A percentile compares a stretch with the other conserved stretches of the same genome.
Conservation (phyloP, 805 yeast species). For the Candida manassasensis region DNA sequence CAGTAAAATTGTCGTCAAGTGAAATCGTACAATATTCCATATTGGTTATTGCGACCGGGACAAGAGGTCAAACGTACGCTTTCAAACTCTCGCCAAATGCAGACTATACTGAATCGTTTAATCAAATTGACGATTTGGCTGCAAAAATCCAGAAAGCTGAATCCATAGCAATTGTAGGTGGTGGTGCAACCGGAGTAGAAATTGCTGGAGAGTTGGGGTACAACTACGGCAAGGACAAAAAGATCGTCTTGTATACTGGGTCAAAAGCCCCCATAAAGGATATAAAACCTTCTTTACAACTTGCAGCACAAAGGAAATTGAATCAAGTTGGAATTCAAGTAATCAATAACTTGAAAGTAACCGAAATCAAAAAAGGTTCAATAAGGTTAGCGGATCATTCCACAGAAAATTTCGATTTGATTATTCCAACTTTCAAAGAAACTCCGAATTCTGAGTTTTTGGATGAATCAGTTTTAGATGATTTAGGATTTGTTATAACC, state of each 20-base stretch:
- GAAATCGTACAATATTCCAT: constrained; percentile 20
- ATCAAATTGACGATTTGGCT: constrained; percentile 14
- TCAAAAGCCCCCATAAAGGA: constrained; percentile 13
- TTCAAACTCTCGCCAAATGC: constrained; percentile 25
- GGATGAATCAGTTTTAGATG: constrained; percentile 18
- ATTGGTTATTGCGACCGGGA: constrained; percentile 33
- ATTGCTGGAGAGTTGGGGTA: constrained; percentile 32
- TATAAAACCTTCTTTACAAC: constrained; percentile 12
- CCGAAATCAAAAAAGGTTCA: constrained; percentile 12
- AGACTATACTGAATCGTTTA: constrained; percentile 12
- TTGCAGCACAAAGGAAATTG: constrained; percentile 14
- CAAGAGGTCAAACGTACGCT: constrained; percentile 16
- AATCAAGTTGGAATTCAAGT: constrained; percentile 17
- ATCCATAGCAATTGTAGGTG: constrained; percentile 33
- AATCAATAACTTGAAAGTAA: constrained; percentile 14
- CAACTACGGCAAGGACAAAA: constrained; percentile 11
- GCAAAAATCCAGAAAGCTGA: constrained; percentile 16
- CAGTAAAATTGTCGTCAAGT: constrained; percentile 14
- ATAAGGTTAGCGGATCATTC: no score
- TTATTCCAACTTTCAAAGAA: constrained; percentile 20
- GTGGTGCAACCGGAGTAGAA: constrained; percentile 37
- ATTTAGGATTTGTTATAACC: constrained; percentile 24
- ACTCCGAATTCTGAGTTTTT: constrained; percentile 32
- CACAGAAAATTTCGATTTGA: constrained; percentile 21
- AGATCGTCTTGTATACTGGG: constrained; percentile 26